Percentiles rank a stretch among this genome's conserved stretches.
Evolutionary conservation across 78 protist genomes (phyloP).

Genomic region (Dictyostelium firmibasis): DNA sequence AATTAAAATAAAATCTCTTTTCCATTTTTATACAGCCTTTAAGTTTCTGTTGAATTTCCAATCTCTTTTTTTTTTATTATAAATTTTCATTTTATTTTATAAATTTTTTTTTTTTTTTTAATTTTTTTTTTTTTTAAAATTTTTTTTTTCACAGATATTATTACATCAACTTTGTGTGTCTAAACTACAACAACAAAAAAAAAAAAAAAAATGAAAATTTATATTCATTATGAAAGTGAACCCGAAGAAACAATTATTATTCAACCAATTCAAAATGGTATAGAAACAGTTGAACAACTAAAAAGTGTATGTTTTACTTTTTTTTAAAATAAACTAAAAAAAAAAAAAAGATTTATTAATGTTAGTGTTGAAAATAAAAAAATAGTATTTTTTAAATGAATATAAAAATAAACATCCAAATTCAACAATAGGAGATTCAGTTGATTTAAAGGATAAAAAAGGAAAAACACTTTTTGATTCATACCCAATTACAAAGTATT

Average conservation of each 20-base stretch:
- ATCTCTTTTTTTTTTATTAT: neutral
- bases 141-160: neutral
- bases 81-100: neutral
- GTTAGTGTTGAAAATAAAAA: too few species aligned
- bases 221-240: conserved; percentile 33
- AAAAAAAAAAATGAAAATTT: conserved; percentile 36
- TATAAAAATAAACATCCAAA: conserved; percentile 17
- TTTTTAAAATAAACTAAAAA: too few species aligned
- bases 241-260: conserved; percentile 57
- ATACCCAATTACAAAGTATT: neutral
- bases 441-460: conserved; percentile 46
- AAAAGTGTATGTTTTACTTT: conserved; percentile 15
- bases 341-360: neutral
- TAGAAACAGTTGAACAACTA: conserved; percentile 25
- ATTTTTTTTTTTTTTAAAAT: neutral
- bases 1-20: too few species aligned
- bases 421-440: neutral
- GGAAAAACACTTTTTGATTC: conserved; percentile 12
- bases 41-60: neutral
- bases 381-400: conserved; percentile 36
- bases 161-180: neutral
- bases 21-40: too few species aligned
- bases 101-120: neutral
- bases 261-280: neutral
- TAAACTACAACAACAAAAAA: neutral